Percentiles rank a stretch among this genome's conserved stretches.
Conservation (phyloP, 805 yeast genomes). For the Wickerhamiella qilinensis region DNA sequence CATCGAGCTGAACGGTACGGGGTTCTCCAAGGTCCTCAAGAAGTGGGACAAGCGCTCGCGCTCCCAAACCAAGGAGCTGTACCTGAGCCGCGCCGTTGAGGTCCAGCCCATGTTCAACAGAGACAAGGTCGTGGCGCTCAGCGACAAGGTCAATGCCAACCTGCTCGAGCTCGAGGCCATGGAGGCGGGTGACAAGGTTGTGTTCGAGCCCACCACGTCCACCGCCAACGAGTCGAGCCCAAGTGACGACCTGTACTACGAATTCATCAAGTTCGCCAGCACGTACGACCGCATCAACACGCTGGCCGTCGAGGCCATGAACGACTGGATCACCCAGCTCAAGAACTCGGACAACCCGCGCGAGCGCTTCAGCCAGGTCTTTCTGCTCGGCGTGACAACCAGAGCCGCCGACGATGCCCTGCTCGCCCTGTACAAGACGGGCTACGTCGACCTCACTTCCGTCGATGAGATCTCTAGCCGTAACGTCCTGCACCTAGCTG, state of each 20-base stretch:
- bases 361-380: conserved; percentile 48
- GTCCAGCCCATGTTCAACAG: conserved; percentile 95
- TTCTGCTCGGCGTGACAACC: conserved; percentile 48
- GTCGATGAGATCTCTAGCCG: conserved; percentile 61
- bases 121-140: conserved; percentile 66
- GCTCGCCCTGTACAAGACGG: conserved; percentile 31
- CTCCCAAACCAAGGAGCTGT: conserved; percentile 84
- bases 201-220: conserved; percentile 14
- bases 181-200: conserved; percentile 33
- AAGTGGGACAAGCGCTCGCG: conserved; percentile 97
- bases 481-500: conserved; percentile 57
- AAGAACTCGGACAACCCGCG: conserved; percentile 25
- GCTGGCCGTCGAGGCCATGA: conserved; percentile 25
- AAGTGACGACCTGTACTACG: conserved; percentile 50
- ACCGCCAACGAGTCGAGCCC: conserved; percentile 6
- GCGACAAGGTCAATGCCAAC: conserved; percentile 39
- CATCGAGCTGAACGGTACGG: conserved; percentile 87
- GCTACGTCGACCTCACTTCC: conserved; percentile 42
- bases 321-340: conserved; percentile 30
- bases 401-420: conserved; percentile 48
- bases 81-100: conserved; percentile 79
- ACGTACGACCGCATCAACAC: conserved; percentile 20
- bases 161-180: conserved; percentile 61
- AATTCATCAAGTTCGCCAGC: conserved; percentile 32
- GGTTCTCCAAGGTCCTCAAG: conserved; percentile 86